Base-by-base conservation (phyloP, 257 asterid genomes). In the Solanum sitiens region DNA sequence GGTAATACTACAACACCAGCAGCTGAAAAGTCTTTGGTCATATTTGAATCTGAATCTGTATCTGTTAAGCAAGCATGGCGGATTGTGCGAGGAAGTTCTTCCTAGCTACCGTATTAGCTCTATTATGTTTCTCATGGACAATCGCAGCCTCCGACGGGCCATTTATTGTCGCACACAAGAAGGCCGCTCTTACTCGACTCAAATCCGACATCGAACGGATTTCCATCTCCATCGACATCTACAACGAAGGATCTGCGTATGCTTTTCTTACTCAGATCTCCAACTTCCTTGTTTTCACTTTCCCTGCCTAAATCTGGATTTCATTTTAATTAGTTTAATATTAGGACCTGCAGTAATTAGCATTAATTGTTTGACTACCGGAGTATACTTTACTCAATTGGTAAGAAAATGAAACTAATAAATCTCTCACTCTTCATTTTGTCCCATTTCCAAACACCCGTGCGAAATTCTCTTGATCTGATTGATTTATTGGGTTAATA, bases 221-320 rank as follows among this genome's bases (percentile, higher is more conserved):
- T 68, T 90, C 95, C 73, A 95, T 96, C 89, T 89, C 96, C 67
- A 90, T 96, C 86, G 95, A 96, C 86, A 87, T 96, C 89, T 95
- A 94, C 94, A 96, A 95, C 87, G 93, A 94, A 91, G 99, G 99
- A 95, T 94, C 89, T 87, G 91, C 98, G 99, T 96, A 94, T 74
- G 94, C 79, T 47, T 53, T 53, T 53, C 40, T 72, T 67, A 70
- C 53, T 84, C 87, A 87, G 93, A 92, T 92, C 92, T 88, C 44
- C 44, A 47, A 21, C 65, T 47, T 85, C 68, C 71, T 35, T n/a
- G 21, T 45, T 33, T 32, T 44, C 18, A 23, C 56, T 32, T 74
- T 25, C 25, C 45, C 16, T 14, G 40, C 68, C 44, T 80, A 80
- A 47, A 47, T 77, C 59, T 32, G 16, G 12, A 33, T 71, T 4